phyloP scores from a whole-genome alignment of 306 rosid genomes.

The Prunus dulcis region DNA sequence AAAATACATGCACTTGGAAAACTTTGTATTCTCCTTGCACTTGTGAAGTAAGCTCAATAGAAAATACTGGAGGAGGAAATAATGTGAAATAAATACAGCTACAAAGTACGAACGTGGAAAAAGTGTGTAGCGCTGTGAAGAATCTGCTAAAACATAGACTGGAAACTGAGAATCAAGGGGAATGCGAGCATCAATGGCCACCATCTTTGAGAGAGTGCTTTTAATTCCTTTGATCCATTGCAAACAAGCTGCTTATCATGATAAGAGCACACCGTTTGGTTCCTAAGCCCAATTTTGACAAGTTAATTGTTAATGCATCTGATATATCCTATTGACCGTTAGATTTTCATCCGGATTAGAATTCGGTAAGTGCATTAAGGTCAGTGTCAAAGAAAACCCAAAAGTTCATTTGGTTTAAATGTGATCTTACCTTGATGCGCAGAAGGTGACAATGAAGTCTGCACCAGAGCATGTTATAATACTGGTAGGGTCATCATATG shows the following conservation, averaged over 20 bases:
- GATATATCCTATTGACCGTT: no score
- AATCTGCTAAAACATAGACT: conserved; percentile 21
- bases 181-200: conserved; percentile 32
- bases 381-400: no score
- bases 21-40: not conserved
- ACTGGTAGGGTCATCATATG: conserved; percentile 52
- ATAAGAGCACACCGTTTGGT: conserved; percentile 49
- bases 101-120: not conserved
- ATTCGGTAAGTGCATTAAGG: no score
- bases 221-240: conserved; percentile 30
- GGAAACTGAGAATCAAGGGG: conserved; percentile 22
- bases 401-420: not conserved
- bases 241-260: conserved; percentile 42
- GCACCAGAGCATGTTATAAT: conserved; percentile 48
- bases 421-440: conserved; percentile 47
- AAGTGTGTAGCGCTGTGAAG: not conserved
- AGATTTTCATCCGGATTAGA: no score
- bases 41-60: not conserved
- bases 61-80: not conserved
- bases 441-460: conserved; percentile 43
- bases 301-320: not conserved
- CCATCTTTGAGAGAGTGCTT: conserved; percentile 34
- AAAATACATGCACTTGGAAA: not conserved
- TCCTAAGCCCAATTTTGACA: conserved; percentile 31
- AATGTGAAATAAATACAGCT: not conserved